These are phyloP conservation scores for Pseudogymnoascus sp. DNA, from an alignment of 2,329 filamentous ascomycete species.

Conservation along the genomic window DNA sequence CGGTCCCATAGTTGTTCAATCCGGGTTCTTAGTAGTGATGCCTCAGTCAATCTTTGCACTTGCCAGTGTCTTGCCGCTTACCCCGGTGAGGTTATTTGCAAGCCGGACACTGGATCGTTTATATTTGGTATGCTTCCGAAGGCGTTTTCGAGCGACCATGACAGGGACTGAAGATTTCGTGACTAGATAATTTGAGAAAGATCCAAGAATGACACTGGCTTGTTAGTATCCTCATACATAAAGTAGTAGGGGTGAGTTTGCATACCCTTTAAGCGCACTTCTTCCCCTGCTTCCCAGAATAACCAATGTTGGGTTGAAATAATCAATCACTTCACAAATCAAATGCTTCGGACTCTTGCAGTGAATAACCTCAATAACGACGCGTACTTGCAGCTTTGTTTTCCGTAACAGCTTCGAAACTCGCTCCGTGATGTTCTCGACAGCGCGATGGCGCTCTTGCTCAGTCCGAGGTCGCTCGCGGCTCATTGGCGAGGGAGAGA, in stretches of 20 bases:
- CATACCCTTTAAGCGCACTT: slow-evolving; percentile 84
- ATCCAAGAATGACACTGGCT: slow-evolving; percentile 78
- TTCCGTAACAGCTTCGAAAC: slow-evolving; percentile 82
- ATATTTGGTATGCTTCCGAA: slow-evolving; percentile 79
- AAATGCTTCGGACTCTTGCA: slow-evolving; percentile 97
- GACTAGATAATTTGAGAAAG: slow-evolving; percentile 94
- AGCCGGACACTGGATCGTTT: slow-evolving; percentile 63
- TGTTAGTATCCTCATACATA: not conserved
- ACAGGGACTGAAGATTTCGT: slow-evolving; percentile 95
- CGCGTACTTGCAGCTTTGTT: slow-evolving; percentile 83
- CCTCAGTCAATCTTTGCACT: slow-evolving; percentile 63
- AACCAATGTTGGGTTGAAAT: slow-evolving; percentile 82
- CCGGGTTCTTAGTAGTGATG: not conserved
- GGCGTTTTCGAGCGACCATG: slow-evolving; percentile 90
- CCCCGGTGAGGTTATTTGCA: slow-evolving; percentile 73
- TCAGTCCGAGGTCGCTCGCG: slow-evolving; percentile 55
- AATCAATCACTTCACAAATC: slow-evolving; percentile 95
- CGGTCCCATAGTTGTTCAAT: not conserved
- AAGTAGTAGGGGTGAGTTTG: slow-evolving; percentile 1
- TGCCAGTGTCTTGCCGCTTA: slow-evolving; percentile 57
- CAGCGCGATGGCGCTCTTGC: slow-evolving; percentile 70
- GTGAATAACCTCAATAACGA: slow-evolving; percentile 93
- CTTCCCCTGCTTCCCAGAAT: slow-evolving; percentile 87
- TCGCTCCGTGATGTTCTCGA: slow-evolving; percentile 75
- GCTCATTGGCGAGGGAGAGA: slow-evolving; percentile 26